Evolutionary conservation across 2,329 filamentous ascomycete species (phyloP).

Genomic region (Ploettnerulaceae sp.): DNA sequence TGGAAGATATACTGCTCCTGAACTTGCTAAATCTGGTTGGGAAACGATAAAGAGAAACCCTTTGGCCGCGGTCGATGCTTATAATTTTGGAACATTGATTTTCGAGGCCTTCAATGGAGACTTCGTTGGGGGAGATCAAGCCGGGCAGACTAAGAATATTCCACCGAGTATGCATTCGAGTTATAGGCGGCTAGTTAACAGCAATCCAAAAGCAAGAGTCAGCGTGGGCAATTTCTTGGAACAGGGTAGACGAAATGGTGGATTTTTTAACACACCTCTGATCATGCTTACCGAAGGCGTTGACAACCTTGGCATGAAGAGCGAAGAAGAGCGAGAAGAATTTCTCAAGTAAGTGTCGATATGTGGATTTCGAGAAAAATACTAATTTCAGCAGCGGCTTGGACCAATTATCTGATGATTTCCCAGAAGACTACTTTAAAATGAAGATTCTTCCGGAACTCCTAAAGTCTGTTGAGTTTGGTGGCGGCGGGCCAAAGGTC

Average conservation of each 20-base stretch:
- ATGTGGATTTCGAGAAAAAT: background rate
- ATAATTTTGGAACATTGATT: constrained; percentile 76
- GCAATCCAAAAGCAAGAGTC: constrained; percentile 82
- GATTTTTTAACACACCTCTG: constrained; percentile 88
- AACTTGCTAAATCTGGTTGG: constrained; percentile 85
- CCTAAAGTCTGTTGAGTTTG: constrained; percentile 98
- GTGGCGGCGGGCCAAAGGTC: constrained; percentile 88
- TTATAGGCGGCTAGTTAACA: constrained; percentile 84
- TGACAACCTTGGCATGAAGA: constrained; percentile 87
- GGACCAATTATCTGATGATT: constrained; percentile 83
- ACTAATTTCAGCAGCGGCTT: constrained; percentile 52
- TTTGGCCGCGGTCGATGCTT: constrained; percentile 78
- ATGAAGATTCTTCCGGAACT: constrained; percentile 93
- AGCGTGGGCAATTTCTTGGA: constrained; percentile 84
- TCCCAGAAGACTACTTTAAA: constrained; percentile 96
- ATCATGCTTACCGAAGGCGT: constrained; percentile 92
- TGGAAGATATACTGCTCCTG: constrained; percentile 78
- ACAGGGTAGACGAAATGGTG: constrained; percentile 73
- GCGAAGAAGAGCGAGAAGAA: constrained; percentile 73
- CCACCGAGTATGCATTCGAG: constrained; percentile 84
- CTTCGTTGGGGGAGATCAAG: constrained; percentile 71
- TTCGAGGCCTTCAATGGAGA: constrained; percentile 90
- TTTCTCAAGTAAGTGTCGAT: constrained; percentile 62
- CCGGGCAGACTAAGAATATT: constrained; percentile 79
- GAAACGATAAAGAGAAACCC: constrained; percentile 81